Evolutionary conservation across 2,329 filamentous ascomycete species (phyloP).

Genomic region (Diaporthe vaccinii): DNA sequence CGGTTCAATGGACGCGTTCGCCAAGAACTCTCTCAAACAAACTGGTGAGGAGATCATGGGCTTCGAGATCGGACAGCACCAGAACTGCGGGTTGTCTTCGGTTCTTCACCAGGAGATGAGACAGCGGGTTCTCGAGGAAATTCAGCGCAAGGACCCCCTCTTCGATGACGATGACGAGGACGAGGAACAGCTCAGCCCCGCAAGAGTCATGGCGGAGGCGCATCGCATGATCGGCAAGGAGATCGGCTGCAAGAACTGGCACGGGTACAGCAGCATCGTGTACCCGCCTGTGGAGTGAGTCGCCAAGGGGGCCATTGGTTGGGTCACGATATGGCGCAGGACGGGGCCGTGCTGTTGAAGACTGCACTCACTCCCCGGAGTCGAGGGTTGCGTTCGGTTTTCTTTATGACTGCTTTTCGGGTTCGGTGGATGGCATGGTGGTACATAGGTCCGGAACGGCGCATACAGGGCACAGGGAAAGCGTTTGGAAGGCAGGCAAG

Average conservation of each 20-base stretch:
- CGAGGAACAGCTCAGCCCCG: background rate
- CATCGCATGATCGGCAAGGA: slow-evolving; percentile 30
- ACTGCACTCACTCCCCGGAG: background rate
- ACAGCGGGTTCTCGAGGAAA: slow-evolving; percentile 8
- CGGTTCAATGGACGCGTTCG: slow-evolving; percentile 9
- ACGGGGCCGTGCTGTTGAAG: background rate
- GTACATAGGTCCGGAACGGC: background rate
- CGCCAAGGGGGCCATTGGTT: background rate
- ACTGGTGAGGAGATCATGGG: slow-evolving; percentile 29
- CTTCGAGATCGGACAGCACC: slow-evolving; percentile 11
- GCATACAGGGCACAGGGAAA: background rate
- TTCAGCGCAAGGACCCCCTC: background rate
- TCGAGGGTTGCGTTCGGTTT: background rate
- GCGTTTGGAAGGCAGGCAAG: background rate
- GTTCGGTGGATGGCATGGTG: background rate
- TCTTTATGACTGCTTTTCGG: background rate
- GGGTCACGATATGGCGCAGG: background rate
- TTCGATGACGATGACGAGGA: slow-evolving; percentile 8
- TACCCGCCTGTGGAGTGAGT: slow-evolving; percentile 16
- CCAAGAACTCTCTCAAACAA: background rate
- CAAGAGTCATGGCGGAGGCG: slow-evolving; percentile 20
- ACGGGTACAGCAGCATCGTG: slow-evolving; percentile 28
- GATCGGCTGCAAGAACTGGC: slow-evolving; percentile 34
- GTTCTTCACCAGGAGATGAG: slow-evolving; percentile 36
- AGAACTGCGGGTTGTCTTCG: slow-evolving; percentile 22